These are phyloP conservation scores for Wickerhamomyces hampshirensis DNA, from an alignment of 805 yeast species.

Conservation along the genomic window DNA sequence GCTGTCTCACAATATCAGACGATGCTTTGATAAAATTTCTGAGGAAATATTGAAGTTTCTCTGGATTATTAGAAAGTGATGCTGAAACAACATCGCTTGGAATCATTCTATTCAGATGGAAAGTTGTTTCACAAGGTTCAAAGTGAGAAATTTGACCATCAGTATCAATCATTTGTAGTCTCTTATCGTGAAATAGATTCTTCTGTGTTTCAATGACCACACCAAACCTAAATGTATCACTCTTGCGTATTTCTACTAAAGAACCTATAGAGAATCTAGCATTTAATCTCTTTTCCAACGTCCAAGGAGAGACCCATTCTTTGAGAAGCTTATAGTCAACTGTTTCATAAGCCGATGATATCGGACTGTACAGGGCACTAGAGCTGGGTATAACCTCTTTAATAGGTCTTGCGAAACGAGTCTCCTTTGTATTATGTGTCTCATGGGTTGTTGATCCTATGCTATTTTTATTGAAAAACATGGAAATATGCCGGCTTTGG, in stretches of 20 bases:
- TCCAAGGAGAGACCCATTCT: not conserved
- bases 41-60: not conserved
- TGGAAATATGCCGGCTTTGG: not conserved
- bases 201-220: slow-evolving; percentile 7
- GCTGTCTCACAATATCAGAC: not conserved
- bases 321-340: no score
- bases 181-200: slow-evolving; percentile 4
- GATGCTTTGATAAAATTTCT: slow-evolving; percentile 1
- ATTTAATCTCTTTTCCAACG: not conserved
- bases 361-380: not conserved
- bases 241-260: slow-evolving; percentile 7
- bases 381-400: not conserved
- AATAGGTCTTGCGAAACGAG: no score
- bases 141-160: slow-evolving; percentile 4
- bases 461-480: not conserved
- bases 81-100: no score
- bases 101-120: slow-evolving; percentile 5
- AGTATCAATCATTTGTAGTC: slow-evolving; percentile 5
- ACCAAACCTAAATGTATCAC: slow-evolving; percentile 1
- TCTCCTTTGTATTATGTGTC: no score
- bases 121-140: slow-evolving; percentile 7
- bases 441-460: not conserved
- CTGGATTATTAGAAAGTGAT: no score
- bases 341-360: no score
- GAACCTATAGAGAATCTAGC: slow-evolving; percentile 8